These are phyloP conservation scores for Aphanomyces invadans DNA, from an alignment of 352 stramenopile genomes.

Conservation along the genomic window DNA sequence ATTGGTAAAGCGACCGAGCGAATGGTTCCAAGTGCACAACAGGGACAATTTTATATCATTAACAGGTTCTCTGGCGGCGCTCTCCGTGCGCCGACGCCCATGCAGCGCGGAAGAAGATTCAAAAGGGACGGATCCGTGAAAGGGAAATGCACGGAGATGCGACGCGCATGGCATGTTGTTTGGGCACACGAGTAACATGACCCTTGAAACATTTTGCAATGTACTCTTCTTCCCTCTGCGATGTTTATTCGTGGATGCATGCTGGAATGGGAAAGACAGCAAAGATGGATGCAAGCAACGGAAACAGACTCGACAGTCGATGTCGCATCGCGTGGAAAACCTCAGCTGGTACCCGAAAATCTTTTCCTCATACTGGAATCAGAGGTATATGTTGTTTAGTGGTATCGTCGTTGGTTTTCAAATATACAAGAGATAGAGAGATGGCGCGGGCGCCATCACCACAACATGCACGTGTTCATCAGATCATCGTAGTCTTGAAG, in stretches of 20 bases:
- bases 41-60: too few species aligned
- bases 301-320: background rate
- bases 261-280: background rate
- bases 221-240: background rate
- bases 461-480: constrained; percentile 20
- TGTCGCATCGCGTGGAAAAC: background rate
- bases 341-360: constrained; percentile 27
- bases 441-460: too few species aligned
- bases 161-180: too few species aligned
- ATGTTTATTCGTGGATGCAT: background rate
- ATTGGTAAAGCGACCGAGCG: too few species aligned
- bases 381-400: constrained; percentile 26
- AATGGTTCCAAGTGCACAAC: too few species aligned
- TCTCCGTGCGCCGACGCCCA: too few species aligned
- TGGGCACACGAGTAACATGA: too few species aligned
- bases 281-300: background rate
- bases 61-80: too few species aligned
- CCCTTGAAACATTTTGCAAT: too few species aligned
- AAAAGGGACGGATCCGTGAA: too few species aligned
- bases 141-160: background rate
- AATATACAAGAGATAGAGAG: background rate
- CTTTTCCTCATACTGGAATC: constrained; percentile 25
- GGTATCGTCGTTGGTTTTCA: constrained; percentile 19
- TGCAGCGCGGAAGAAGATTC: too few species aligned
- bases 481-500: constrained; percentile 27